These are phyloP conservation scores for Exidia glandulosa DNA, from an alignment of 768 basidiomycete species.

Conservation along the genomic window DNA sequence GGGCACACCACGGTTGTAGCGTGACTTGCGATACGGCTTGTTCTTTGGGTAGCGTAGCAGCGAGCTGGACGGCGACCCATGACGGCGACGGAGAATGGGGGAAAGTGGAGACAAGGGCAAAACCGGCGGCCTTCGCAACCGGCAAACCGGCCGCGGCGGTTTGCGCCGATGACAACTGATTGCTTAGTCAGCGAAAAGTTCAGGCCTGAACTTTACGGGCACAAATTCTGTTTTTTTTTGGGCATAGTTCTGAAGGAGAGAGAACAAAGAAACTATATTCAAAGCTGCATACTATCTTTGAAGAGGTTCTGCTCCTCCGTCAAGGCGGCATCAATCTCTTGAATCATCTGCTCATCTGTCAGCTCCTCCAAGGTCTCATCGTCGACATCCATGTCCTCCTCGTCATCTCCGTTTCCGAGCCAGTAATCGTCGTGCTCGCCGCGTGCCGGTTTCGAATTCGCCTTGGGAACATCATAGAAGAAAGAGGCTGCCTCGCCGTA, in stretches of 20 bases:
- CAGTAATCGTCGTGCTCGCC: not conserved
- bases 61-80: constrained; percentile 98
- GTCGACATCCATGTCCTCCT: not conserved
- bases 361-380: not conserved
- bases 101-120: not conserved
- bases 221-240: no score
- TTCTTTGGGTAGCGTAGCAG: constrained; percentile 99
- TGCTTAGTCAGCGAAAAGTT: no score
- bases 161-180: no score
- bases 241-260: no score
- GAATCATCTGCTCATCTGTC: not conserved
- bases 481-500: not conserved
- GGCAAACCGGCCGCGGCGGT: no score
- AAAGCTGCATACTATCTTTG: no score
- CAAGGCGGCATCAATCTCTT: not conserved
- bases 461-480: not conserved
- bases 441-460: not conserved
- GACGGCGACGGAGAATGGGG: constrained; percentile 14
- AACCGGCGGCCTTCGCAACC: not conserved
- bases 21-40: constrained; percentile 93
- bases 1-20: constrained; percentile 98
- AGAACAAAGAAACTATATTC: no score
- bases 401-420: not conserved
- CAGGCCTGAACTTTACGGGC: no score
- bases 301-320: not conserved